A percentile compares a stretch with the other conserved stretches of the same genome.
phyloP scores from a whole-genome alignment of 2,329 filamentous ascomycete species.

The Orbilia oligospora region DNA sequence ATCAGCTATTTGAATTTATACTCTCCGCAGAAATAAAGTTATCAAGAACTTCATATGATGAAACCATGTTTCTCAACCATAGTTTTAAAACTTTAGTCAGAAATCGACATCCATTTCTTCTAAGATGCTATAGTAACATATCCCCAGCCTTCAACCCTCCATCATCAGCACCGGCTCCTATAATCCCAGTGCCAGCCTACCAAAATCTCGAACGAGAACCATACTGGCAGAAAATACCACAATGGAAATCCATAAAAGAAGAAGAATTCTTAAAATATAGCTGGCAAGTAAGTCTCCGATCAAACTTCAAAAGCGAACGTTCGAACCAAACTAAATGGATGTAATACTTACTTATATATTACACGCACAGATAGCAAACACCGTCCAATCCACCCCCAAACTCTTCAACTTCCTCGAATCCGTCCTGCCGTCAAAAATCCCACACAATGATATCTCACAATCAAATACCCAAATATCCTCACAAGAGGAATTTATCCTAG shows the following conservation, averaged over 20 bases:
- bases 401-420: constrained; percentile 70
- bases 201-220: neutral
- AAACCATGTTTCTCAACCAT: neutral
- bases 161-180: neutral
- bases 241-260: constrained; percentile 70
- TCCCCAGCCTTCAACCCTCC: constrained; percentile 3
- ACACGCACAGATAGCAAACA: constrained; percentile 68
- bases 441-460: constrained; percentile 64
- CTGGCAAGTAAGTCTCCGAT: constrained; percentile 74
- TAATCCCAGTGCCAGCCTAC: neutral
- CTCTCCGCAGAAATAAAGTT: too few relatives aligned
- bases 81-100: neutral
- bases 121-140: constrained; percentile 1
- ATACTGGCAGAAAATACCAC: constrained; percentile 71
- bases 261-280: constrained; percentile 71
- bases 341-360: too few relatives aligned
- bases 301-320: too few relatives aligned
- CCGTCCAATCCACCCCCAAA: constrained; percentile 70
- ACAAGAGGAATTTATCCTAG: constrained; percentile 72
- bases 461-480: constrained; percentile 67
- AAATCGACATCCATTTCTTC: neutral
- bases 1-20: too few relatives aligned
- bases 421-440: constrained; percentile 71
- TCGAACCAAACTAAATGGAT: too few relatives aligned
- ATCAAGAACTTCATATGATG: too few relatives aligned